phyloP scores from a whole-genome alignment of 371 early-diverging fungal species.

The Mortierella sp. region DNA sequence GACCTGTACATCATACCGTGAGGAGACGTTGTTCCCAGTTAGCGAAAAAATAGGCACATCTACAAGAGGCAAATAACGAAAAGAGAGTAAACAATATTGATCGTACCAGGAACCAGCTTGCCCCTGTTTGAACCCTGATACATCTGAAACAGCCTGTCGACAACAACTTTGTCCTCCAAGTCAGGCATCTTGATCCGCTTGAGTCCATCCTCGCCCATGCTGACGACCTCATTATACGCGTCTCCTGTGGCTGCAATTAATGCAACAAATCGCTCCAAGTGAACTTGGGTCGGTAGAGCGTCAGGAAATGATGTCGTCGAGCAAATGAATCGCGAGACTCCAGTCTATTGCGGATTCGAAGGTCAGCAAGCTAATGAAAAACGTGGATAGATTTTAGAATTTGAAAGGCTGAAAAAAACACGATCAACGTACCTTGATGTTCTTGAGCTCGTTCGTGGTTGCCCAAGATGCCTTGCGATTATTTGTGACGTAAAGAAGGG shows the following conservation, averaged over 20 bases:
- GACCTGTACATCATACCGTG: slow-evolving; percentile 3
- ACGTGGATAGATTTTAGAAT: not conserved
- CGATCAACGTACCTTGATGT: slow-evolving; percentile 45
- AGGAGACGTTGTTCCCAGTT: not conserved
- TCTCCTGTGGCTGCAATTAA: slow-evolving; percentile 77
- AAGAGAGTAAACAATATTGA: too few relatives aligned
- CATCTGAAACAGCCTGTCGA: slow-evolving; percentile 73
- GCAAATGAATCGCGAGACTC: slow-evolving; percentile 64
- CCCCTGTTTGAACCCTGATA: slow-evolving; percentile 62
- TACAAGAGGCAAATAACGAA: not conserved
- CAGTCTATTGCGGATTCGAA: slow-evolving; percentile 49
- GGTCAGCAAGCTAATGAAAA: not conserved
- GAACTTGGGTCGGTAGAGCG: slow-evolving; percentile 51
- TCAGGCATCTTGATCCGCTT: slow-evolving; percentile 70
- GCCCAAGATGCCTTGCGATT: slow-evolving; percentile 78
- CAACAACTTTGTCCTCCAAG: slow-evolving; percentile 66
- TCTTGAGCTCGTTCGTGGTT: slow-evolving; percentile 38
- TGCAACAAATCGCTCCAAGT: slow-evolving; percentile 69
- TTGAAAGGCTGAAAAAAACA: not conserved
- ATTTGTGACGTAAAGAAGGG: slow-evolving; percentile 73
- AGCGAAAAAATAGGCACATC: not conserved
- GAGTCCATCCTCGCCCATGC: slow-evolving; percentile 83
- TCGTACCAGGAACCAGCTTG: slow-evolving; percentile 35
- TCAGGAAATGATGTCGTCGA: slow-evolving; percentile 64
- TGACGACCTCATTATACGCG: slow-evolving; percentile 73